Conservation (phyloP, 2,329 filamentous ascomycete genomes). For the Periconia sp. region DNA sequence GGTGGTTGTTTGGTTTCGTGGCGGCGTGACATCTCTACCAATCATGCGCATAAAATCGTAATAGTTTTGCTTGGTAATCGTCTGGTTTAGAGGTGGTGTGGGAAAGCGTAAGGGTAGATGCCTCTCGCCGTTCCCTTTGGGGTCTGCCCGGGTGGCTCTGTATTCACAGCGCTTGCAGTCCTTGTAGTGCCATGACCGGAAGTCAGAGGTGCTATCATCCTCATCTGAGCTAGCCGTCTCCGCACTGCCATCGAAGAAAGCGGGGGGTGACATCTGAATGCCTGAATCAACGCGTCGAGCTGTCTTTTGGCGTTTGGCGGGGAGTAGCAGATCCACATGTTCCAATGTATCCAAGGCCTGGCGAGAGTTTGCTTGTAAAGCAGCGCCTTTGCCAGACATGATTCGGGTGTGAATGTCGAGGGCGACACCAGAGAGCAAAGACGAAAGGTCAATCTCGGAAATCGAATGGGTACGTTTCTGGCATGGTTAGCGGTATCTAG, state of each 20-base stretch:
- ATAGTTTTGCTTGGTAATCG: background rate
- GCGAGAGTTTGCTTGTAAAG: background rate
- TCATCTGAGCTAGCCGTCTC: background rate
- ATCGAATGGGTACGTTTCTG: background rate
- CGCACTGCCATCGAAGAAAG: background rate
- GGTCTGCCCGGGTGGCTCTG: background rate
- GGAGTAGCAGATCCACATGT: constrained; percentile 7
- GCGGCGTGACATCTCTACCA: no score
- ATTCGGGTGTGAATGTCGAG: constrained; percentile 12
- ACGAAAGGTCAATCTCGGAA: no score
- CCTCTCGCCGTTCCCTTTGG: no score
- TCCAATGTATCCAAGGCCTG: constrained; percentile 13
- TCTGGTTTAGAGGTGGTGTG: no score
- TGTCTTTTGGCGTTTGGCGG: constrained; percentile 8
- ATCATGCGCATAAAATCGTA: background rate
- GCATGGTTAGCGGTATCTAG: background rate
- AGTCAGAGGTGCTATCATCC: background rate
- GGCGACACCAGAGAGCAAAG: constrained; percentile 5
- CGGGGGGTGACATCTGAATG: background rate
- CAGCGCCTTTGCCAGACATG: background rate
- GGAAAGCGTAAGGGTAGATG: no score
- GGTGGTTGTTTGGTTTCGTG: no score
- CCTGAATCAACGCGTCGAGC: background rate
- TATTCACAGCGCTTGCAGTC: constrained; percentile 8
- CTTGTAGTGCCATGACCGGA: background rate